Percentiles rank a stretch among this genome's conserved stretches.
Conservation (phyloP, 192 early-diverging fungal species). For the Coemansia sp. region DNA sequence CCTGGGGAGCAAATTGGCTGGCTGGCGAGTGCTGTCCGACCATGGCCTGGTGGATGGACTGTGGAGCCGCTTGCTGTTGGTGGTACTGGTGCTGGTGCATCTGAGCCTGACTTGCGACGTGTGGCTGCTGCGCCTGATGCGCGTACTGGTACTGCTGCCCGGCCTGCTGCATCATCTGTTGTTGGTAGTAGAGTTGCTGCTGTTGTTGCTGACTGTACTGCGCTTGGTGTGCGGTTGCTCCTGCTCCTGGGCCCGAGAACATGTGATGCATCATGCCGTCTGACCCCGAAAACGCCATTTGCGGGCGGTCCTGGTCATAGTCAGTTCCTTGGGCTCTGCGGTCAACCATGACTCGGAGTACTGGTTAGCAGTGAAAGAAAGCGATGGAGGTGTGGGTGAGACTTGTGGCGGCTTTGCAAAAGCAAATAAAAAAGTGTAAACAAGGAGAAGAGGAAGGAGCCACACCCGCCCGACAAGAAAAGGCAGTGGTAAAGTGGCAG, state of each 20-base stretch:
- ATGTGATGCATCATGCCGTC: conserved; percentile 53
- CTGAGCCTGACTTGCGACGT: conserved; percentile 16
- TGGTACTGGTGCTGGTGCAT: conserved; percentile 32
- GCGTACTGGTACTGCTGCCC: conserved; percentile 31
- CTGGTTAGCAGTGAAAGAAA: conserved; percentile 6
- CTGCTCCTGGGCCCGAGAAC: conserved; percentile 36
- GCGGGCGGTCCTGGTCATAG: conserved; percentile 34
- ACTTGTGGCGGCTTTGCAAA: background rate
- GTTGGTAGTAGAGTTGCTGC: conserved; percentile 16
- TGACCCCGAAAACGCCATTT: conserved; percentile 17
- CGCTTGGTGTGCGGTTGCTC: conserved; percentile 14
- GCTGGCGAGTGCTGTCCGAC: conserved; percentile 20
- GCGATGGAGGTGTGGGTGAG: background rate
- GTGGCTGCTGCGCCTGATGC: conserved; percentile 22
- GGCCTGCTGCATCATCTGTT: conserved; percentile 7
- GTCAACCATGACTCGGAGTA: conserved; percentile 31
- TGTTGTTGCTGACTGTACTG: conserved; percentile 25
- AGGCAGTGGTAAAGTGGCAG: conserved; percentile 7
- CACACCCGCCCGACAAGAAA: background rate
- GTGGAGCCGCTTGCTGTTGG: conserved; percentile 18
- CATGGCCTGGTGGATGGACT: conserved; percentile 44
- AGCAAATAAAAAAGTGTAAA: conserved; percentile 12
- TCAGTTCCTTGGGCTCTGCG: conserved; percentile 51
- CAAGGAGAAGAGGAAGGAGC: conserved; percentile 1
- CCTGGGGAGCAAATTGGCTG: conserved; percentile 16